Evolutionary conservation across 139 green algal genomes (phyloP), one percentile per base, ranked within the genome.

Genomic region (Chlorokybus atmophyticus): DNA sequence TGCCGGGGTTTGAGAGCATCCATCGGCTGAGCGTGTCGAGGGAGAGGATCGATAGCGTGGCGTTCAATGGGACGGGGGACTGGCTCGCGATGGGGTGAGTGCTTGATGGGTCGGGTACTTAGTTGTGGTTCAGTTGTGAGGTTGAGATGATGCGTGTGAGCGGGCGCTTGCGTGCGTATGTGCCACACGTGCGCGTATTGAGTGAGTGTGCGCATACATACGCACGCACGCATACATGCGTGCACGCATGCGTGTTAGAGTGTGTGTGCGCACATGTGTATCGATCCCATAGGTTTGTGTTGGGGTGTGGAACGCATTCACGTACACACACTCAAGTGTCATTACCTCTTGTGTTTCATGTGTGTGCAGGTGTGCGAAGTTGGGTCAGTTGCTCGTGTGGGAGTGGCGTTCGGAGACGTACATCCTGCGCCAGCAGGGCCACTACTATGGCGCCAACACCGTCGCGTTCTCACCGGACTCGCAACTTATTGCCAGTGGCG

Each of bases 321-420:
- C n/a, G n/a, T n/a, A n/a, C n/a, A n/a, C n/a, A n/a, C n/a, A n/a
- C n/a, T n/a, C n/a, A n/a, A n/a, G n/a, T n/a, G n/a, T n/a, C n/a
- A n/a, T n/a, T n/a, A n/a, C n/a, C 38, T 19, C 38, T 7, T 63
- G 55, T 23, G 28, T 84, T 26, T 73, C 78, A 3, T 53, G n/a
- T n/a, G n/a, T n/a, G n/a, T n/a, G 94, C 21, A 87, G 87, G 2
- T 85, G 79, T 35, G 83, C 85, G 4, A 64, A 64, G 40, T 78
- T 96, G 42, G 90, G 90, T 3, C 90, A 97, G 82, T 73, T 98
- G 77, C 77, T 97, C 61, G 90, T 97, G 40, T 98, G 90, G 90
- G 90, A 98, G 65, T 97, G 90, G 90, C 76, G 83, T 31, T 83
- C 67, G 19, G 90, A 97, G 75, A 88, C 68, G 24, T 95, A 97